Conservation (phyloP, 1,284 basidiomycete genomes). For the Trametes hirsuta region DNA sequence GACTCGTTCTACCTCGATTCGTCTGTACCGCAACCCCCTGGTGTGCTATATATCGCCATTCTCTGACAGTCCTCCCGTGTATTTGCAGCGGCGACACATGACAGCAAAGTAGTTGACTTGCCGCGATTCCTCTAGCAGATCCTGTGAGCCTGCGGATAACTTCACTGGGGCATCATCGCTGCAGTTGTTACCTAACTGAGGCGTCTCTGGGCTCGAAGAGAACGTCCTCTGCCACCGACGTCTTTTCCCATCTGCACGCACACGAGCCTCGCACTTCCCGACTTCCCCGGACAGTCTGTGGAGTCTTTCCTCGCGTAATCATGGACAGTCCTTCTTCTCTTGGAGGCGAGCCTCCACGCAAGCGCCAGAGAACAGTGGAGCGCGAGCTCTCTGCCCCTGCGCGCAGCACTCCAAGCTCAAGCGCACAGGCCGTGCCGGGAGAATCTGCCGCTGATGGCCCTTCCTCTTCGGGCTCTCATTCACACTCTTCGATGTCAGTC, state of each 20-base stretch:
- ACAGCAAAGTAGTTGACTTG: no score
- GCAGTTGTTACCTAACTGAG: no score
- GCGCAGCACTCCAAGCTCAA: slow-evolving; percentile 4
- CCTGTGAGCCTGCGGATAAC: no score
- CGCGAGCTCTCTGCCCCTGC: background rate
- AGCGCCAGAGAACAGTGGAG: slow-evolving; percentile 23
- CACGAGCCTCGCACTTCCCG: slow-evolving; percentile 4
- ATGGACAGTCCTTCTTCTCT: background rate
- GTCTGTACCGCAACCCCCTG: background rate
- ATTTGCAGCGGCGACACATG: no score
- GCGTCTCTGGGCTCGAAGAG: background rate
- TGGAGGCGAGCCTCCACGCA: slow-evolving; percentile 17
- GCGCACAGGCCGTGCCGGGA: slow-evolving; percentile 5
- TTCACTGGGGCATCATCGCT: no score
- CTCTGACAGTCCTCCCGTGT: background rate
- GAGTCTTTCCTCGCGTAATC: background rate
- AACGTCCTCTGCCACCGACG: background rate
- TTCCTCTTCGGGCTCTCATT: background rate
- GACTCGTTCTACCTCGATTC: background rate
- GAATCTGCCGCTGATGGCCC: background rate
- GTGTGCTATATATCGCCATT: background rate
- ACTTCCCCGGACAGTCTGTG: slow-evolving; percentile 7
- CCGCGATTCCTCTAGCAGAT: no score
- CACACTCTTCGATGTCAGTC: slow-evolving; percentile 5
- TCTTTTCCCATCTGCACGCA: background rate